These are phyloP conservation scores for Echria macrotheca DNA, from an alignment of 495 filamentous ascomycete species.

Conservation along the genomic window DNA sequence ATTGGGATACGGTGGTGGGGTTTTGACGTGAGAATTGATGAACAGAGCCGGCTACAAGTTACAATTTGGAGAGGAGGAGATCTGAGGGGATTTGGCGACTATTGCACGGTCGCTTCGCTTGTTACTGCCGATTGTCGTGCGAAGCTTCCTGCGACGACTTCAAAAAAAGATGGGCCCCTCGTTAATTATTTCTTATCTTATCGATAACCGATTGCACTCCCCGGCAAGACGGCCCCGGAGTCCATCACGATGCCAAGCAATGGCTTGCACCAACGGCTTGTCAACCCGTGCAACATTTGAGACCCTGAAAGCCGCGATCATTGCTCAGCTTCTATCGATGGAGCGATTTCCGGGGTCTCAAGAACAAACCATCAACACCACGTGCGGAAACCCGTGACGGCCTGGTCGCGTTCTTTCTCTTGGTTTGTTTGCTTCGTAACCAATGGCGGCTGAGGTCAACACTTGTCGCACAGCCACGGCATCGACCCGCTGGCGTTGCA, in stretches of 20 bases:
- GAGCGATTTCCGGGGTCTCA: too few relatives aligned
- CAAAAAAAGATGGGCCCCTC: background rate
- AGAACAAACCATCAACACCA: too few relatives aligned
- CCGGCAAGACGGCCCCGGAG: background rate
- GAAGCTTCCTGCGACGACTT: background rate
- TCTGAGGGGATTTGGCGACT: background rate
- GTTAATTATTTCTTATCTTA: background rate
- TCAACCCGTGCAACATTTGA: background rate
- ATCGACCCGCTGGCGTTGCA: background rate
- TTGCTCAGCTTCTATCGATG: too few relatives aligned
- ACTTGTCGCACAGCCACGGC: constrained; percentile 1
- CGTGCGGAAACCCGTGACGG: background rate
- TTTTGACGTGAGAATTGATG: background rate
- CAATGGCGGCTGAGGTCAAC: background rate
- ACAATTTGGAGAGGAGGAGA: background rate
- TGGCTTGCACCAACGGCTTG: background rate
- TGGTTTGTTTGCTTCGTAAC: background rate
- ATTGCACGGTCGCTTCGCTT: background rate
- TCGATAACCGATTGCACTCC: background rate
- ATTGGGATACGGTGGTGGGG: background rate
- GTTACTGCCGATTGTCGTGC: background rate
- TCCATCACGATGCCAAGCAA: background rate
- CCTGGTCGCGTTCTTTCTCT: too few relatives aligned
- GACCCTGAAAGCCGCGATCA: too few relatives aligned
- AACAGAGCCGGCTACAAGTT: background rate